Evolutionary conservation across 2,329 filamentous ascomycete genomes (phyloP).

Genomic region (Pseudocercospora macadamiae): DNA sequence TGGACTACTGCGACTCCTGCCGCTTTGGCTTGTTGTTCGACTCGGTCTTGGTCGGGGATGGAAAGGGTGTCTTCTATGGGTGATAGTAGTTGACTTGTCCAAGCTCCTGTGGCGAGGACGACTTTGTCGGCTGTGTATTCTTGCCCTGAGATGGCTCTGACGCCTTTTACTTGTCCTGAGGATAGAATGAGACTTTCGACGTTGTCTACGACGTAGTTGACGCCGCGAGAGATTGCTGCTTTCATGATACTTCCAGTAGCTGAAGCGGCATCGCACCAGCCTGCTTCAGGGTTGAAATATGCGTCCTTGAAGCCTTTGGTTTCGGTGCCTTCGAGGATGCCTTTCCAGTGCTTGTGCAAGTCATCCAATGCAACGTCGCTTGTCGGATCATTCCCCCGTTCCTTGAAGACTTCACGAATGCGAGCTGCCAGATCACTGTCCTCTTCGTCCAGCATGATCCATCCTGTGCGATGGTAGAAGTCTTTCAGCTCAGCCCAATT

Average conservation of each 20-base stretch:
- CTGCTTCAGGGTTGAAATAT: slow-evolving; percentile 56
- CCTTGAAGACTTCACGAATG: slow-evolving; percentile 58
- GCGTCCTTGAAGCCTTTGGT: slow-evolving; percentile 44
- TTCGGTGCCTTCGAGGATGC: slow-evolving; percentile 44
- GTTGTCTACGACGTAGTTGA: slow-evolving; percentile 50
- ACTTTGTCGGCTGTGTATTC: slow-evolving; percentile 56
- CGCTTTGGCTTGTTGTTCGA: slow-evolving; percentile 58
- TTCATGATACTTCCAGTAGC: slow-evolving; percentile 51
- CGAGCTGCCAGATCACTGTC: slow-evolving; percentile 52
- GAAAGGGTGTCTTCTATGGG: slow-evolving; percentile 49
- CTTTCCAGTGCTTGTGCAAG: slow-evolving; percentile 45
- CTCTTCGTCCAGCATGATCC: slow-evolving; percentile 59
- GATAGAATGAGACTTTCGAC: slow-evolving; percentile 48
- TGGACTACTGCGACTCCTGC: slow-evolving; percentile 64
- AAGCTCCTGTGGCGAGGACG: slow-evolving; percentile 60
- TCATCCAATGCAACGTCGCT: slow-evolving; percentile 50
- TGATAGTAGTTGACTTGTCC: slow-evolving; percentile 58
- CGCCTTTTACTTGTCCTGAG: slow-evolving; percentile 45
- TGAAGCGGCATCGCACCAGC: slow-evolving; percentile 56
- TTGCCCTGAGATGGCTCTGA: slow-evolving; percentile 52
- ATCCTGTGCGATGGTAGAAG: slow-evolving; percentile 63
- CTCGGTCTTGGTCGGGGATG: slow-evolving; percentile 50
- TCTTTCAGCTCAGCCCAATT: slow-evolving; percentile 33
- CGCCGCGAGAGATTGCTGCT: slow-evolving; percentile 49
- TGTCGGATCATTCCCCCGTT: slow-evolving; percentile 46